Evolutionary conservation across 306 rosid species (phyloP).

Genomic region (Morella rubra): DNA sequence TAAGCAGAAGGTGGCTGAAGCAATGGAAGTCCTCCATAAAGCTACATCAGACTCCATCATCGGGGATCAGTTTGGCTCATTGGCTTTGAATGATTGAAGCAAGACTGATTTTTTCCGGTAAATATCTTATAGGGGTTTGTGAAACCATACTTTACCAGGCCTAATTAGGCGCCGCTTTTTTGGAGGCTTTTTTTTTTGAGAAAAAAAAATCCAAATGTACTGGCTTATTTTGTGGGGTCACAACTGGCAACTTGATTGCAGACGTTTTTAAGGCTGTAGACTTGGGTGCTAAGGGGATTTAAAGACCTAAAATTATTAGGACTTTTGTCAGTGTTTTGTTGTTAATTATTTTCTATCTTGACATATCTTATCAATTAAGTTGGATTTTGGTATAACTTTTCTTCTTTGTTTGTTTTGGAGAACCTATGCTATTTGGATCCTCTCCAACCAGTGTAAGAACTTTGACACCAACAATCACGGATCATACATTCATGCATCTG

Average conservation of each 20-base stretch:
- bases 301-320: conserved; percentile 16
- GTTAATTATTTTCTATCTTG: neutral
- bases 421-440: too few species aligned
- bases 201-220: neutral
- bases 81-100: conserved; percentile 53
- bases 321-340: conserved; percentile 15
- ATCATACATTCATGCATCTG: too few species aligned
- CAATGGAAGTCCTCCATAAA: conserved; percentile 72
- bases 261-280: conserved; percentile 4
- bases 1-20: conserved; percentile 80
- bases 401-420: too few species aligned
- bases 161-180: conserved; percentile 24
- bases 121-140: conserved; percentile 1
- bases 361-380: conserved; percentile 12
- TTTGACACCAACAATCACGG: too few species aligned
- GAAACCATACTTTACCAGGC: conserved; percentile 25
- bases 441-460: too few species aligned
- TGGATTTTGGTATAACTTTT: conserved; percentile 8
- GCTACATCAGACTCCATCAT: conserved; percentile 59
- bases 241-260: neutral
- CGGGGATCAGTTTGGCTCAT: conserved; percentile 50
- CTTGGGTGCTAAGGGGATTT: conserved; percentile 24
- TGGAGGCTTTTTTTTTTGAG: neutral
- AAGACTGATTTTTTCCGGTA: neutral
- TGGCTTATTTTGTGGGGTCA: conserved; percentile 19